phyloP scores from a whole-genome alignment of 1,139 yeast genomes.

The Nematodospora anomalae region DNA sequence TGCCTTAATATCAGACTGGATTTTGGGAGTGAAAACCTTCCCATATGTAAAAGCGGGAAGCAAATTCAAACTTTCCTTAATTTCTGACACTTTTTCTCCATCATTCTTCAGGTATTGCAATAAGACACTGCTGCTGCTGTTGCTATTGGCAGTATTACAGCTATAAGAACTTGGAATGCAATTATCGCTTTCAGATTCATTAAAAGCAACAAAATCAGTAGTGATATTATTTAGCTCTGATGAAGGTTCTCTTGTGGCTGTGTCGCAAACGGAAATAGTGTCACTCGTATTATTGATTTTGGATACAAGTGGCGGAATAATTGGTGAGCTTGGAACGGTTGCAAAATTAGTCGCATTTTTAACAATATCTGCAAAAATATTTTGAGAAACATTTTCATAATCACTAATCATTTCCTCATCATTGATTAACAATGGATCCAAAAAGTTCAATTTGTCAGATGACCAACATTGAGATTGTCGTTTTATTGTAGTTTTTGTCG shows the following conservation, averaged over 20 bases:
- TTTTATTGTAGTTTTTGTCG: neutral
- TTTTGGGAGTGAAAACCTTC: neutral
- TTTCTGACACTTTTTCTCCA: slow-evolving; percentile 5
- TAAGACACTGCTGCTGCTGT: slow-evolving; percentile 4
- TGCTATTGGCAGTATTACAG: neutral
- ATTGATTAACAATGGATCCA: slow-evolving; percentile 8
- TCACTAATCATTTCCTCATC: neutral
- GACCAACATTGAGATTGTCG: slow-evolving; percentile 9
- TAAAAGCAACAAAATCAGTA: neutral
- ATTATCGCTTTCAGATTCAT: neutral
- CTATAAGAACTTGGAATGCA: slow-evolving; percentile 2
- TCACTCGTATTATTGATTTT: neutral
- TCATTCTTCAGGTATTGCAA: slow-evolving; percentile 6
- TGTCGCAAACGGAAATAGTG: neutral
- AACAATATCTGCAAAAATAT: neutral
- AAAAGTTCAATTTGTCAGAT: slow-evolving; percentile 9
- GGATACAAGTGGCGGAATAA: neutral
- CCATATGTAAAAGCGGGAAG: slow-evolving; percentile 9
- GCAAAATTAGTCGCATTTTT: neutral
- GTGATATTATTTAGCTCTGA: neutral
- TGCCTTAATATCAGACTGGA: neutral
- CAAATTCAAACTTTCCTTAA: slow-evolving; percentile 9
- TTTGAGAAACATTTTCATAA: neutral
- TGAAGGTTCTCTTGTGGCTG: neutral
- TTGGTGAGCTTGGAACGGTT: slow-evolving; percentile 7